Conservation (phyloP, 1,284 basidiomycete genomes). For the Naganishia cerealis region DNA sequence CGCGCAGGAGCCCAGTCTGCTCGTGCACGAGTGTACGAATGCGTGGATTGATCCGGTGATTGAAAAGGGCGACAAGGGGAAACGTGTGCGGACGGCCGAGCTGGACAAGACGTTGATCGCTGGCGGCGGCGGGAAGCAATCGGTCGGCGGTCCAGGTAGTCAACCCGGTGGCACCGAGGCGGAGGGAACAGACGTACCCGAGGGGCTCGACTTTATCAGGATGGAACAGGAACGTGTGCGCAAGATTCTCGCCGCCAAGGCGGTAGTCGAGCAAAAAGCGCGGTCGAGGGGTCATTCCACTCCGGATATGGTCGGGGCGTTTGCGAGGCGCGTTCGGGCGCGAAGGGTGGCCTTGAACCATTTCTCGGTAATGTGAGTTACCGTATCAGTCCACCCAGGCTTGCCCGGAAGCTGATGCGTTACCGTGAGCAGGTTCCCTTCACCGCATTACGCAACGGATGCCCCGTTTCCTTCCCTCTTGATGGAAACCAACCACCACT, state of each 20-base stretch:
- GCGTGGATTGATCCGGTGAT: constrained; percentile 64
- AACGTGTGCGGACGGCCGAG: constrained; percentile 42
- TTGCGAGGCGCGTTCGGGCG: constrained; percentile 68
- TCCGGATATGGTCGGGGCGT: constrained; percentile 75
- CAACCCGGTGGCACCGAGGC: neutral
- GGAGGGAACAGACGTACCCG: constrained; percentile 30
- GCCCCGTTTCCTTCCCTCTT: constrained; percentile 56
- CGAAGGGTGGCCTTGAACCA: constrained; percentile 75
- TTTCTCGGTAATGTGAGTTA: constrained; percentile 68
- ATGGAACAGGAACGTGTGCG: constrained; percentile 26
- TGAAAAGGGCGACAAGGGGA: constrained; percentile 47
- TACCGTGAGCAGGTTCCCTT: constrained; percentile 38
- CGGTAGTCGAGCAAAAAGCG: constrained; percentile 47
- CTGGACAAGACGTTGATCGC: constrained; percentile 48
- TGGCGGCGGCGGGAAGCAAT: constrained; percentile 30
- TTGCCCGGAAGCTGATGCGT: constrained; percentile 18
- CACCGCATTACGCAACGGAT: constrained; percentile 41
- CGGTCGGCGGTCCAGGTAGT: constrained; percentile 30
- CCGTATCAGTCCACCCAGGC: neutral
- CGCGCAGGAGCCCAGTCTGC: constrained; percentile 46
- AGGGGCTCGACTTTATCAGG: constrained; percentile 30
- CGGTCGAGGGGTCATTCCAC: constrained; percentile 75
- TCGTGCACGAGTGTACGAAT: constrained; percentile 79
- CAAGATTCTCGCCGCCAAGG: constrained; percentile 20
- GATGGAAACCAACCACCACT: constrained; percentile 50